Conservation (phyloP, 1,139 yeast species). For the Scheffersomyces cryptocercus region DNA sequence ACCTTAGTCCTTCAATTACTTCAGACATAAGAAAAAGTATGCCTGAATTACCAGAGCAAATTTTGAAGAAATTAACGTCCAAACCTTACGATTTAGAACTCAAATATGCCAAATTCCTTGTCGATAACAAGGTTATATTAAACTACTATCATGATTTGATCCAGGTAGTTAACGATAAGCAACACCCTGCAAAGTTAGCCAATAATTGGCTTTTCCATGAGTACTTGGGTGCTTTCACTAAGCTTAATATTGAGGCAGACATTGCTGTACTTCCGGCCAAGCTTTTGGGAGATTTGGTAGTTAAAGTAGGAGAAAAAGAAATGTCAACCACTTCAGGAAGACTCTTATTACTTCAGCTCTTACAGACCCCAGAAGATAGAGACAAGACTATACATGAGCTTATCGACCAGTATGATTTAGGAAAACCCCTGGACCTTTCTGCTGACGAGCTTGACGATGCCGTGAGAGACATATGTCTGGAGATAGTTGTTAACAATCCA, state of each 20-base stretch:
- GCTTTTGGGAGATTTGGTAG: slow-evolving; percentile 26
- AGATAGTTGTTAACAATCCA: slow-evolving; percentile 51
- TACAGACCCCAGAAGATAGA: slow-evolving; percentile 45
- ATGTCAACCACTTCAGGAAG: slow-evolving; percentile 60
- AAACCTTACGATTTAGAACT: slow-evolving; percentile 60
- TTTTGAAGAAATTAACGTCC: slow-evolving; percentile 48
- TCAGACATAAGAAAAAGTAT: slow-evolving; percentile 40
- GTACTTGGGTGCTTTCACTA: slow-evolving; percentile 67
- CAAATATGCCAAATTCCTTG: slow-evolving; percentile 69
- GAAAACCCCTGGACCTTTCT: slow-evolving; percentile 31
- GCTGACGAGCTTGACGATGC: slow-evolving; percentile 42
- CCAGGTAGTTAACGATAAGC: slow-evolving; percentile 15
- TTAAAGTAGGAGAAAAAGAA: slow-evolving; percentile 19
- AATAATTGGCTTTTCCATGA: slow-evolving; percentile 88
- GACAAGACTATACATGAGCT: slow-evolving; percentile 37
- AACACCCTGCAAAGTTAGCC: slow-evolving; percentile 39
- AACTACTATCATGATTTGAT: slow-evolving; percentile 54
- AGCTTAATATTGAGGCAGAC: slow-evolving; percentile 45
- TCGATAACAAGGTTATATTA: slow-evolving; percentile 46
- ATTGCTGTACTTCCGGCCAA: slow-evolving; percentile 29
- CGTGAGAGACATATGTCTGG: slow-evolving; percentile 51
- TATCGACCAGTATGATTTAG: slow-evolving; percentile 59
- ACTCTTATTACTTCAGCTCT: slow-evolving; percentile 57
- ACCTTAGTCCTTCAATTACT: slow-evolving; percentile 38
- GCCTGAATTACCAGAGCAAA: slow-evolving; percentile 67